Evolutionary conservation across 768 basidiomycete species (phyloP), one percentile per base, ranked within the genome.

Genomic region (Russula vinacea): DNA sequence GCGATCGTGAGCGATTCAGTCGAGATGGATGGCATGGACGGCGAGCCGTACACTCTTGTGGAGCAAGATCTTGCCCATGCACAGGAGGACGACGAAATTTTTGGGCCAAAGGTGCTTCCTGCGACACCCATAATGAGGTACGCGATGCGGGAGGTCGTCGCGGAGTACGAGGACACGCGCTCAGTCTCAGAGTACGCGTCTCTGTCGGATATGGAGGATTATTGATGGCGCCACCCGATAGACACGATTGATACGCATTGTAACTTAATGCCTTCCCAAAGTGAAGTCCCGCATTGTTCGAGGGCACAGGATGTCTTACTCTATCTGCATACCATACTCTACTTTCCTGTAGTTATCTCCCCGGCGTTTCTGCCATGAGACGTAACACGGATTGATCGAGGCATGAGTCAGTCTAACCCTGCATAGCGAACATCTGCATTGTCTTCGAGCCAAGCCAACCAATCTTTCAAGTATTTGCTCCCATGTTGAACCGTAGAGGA

Each of bases 381-480:
- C 3, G 44, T 58, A 59, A 24, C 32, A 44, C 29, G 19, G 56
- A 56, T 44, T 32, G 6, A 57, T 42, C 10, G 42, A 45, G 19
- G 44, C n/a, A 33, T 17, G 16, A 5, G 7, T 47, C 32, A 67
- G 33, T 86, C 84, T 26, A 82, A 70, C 4, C 88, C 93, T 1
- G 89, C 90, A 75, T 87, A 97, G 68, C 90, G 83, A 19, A 98
- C 88, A 72, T 98, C 95, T 24, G 93, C 94, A 70, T 96, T 85
- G 9, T 79, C 79, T 68, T 98, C 96, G 14, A 98, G 76, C 92
- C 94, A 98, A 3, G 79, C 77, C 69, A 97, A 83, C 97, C 97
- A 99, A 65, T 83, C 83, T 73, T 90, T 92, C 42, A 99, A 75
- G 75, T 90, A 98, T 45, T 78, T 71, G 26, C 91, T 85, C 6